These are phyloP conservation scores for Panus rudis DNA, from an alignment of 768 basidiomycete genomes.

Conservation along the genomic window DNA sequence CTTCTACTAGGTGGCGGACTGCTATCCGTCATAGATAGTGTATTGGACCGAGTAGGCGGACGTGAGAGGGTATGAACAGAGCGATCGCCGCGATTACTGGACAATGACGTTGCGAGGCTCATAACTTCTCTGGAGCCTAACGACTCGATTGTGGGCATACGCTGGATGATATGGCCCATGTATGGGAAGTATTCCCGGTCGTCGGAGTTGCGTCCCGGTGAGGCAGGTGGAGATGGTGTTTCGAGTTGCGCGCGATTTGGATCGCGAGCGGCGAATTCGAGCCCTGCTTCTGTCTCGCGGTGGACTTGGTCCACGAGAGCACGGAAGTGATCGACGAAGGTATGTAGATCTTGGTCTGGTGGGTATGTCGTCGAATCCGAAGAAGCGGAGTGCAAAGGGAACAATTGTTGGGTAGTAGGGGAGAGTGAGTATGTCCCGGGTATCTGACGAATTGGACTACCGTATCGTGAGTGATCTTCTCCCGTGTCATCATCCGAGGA, in stretches of 20 bases:
- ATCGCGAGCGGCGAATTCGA: conserved; percentile 29
- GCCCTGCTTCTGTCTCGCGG: conserved; percentile 45
- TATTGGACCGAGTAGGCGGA: conserved; percentile 22
- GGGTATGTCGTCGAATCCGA: background rate
- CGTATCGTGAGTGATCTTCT: conserved; percentile 2
- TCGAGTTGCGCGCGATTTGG: conserved; percentile 11
- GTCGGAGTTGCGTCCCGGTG: conserved; percentile 20
- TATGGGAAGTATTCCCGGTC: conserved; percentile 47
- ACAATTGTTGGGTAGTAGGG: conserved; percentile 1
- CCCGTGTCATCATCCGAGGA: conserved; percentile 6
- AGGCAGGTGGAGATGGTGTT: conserved; percentile 4
- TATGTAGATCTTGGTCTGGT: conserved; percentile 30
- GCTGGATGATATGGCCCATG: conserved; percentile 55
- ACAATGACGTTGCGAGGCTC: conserved; percentile 18
- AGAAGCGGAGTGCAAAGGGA: conserved; percentile 1
- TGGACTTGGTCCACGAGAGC: conserved; percentile 42
- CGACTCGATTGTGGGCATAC: conserved; percentile 80
- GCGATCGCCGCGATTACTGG: conserved; percentile 5
- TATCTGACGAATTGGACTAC: conserved; percentile 3
- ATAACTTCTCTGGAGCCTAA: conserved; percentile 58
- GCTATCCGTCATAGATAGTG: conserved; percentile 14
- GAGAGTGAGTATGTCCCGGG: conserved; percentile 11
- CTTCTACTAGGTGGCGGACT: conserved; percentile 17
- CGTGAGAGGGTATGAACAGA: conserved; percentile 14
- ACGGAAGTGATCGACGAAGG: conserved; percentile 46